Conservation (phyloP, 257 asterid species). For the Nyctanthes arbortristis region DNA sequence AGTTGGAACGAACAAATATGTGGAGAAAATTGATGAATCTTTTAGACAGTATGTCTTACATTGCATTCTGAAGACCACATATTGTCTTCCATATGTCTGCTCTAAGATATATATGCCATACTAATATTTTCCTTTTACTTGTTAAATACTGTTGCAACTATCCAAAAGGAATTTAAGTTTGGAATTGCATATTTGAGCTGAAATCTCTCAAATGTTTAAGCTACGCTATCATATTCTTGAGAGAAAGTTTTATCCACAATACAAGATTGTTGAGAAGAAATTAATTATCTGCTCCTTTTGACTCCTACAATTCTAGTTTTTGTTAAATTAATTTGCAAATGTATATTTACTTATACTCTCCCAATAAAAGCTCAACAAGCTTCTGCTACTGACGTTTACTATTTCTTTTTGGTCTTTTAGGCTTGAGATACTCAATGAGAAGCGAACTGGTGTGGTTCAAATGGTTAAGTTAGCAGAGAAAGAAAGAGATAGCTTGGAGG, state of each 20-base stretch:
- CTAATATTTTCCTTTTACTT: neutral
- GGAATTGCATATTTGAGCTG: neutral
- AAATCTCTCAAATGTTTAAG: neutral
- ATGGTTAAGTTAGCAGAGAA: slow-evolving; percentile 97
- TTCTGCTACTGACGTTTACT: slow-evolving; percentile 5
- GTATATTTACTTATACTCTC: slow-evolving; percentile 5
- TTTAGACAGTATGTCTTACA: slow-evolving; percentile 69
- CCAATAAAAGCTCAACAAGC: neutral
- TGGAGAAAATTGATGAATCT: slow-evolving; percentile 91
- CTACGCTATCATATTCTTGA: neutral
- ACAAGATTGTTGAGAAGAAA: neutral
- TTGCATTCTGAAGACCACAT: slow-evolving; percentile 8
- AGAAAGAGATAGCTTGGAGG: slow-evolving; percentile 97
- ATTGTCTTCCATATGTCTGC: slow-evolving; percentile 5
- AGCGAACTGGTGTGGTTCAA: slow-evolving; percentile 89
- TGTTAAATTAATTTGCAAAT: neutral
- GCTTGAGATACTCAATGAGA: slow-evolving; percentile 84
- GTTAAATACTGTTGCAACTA: neutral
- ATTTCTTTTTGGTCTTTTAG: slow-evolving; percentile 32
- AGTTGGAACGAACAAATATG: slow-evolving; percentile 93
- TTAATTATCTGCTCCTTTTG: neutral
- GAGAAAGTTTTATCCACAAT: neutral
- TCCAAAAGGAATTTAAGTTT: neutral
- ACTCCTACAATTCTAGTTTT: neutral
- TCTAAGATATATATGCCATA: neutral